phyloP scores from a whole-genome alignment of 805 yeast genomes.

The Suhomyces sp. region DNA sequence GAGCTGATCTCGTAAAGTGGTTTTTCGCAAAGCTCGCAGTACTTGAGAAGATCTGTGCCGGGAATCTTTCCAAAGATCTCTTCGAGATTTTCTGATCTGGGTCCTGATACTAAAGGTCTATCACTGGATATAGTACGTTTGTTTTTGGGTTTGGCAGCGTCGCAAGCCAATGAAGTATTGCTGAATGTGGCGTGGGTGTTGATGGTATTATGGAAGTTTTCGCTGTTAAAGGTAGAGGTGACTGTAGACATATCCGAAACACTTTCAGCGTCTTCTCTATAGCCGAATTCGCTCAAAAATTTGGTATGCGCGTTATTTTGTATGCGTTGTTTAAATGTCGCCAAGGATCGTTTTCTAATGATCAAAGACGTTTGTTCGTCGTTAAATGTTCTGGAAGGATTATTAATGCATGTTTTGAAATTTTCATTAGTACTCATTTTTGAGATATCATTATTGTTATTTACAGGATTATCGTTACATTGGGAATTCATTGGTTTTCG shows the following conservation, averaged over 20 bases:
- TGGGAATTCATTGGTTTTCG: not conserved
- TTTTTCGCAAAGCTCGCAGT: constrained; percentile 68
- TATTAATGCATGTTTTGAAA: not conserved
- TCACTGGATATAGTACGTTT: constrained; percentile 11
- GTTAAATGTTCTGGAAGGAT: not conserved
- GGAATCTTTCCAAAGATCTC: constrained; percentile 39
- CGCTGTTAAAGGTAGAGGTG: constrained; percentile 6
- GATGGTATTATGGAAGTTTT: not conserved
- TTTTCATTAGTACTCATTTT: not conserved
- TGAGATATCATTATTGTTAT: not conserved
- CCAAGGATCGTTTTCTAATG: constrained; percentile 33
- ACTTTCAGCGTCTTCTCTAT: constrained; percentile 5
- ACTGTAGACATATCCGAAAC: constrained; percentile 10
- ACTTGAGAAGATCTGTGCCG: constrained; percentile 37
- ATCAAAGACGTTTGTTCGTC: constrained; percentile 16
- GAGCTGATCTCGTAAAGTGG: constrained; percentile 64
- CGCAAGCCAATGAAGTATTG: not conserved
- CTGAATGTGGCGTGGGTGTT: not conserved
- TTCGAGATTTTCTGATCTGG: constrained; percentile 26
- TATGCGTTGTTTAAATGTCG: constrained; percentile 32
- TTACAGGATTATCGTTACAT: not conserved
- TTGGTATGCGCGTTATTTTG: not conserved
- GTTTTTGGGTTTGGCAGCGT: constrained; percentile 5
- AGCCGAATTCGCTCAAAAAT: not conserved
- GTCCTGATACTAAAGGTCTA: not conserved